Percentiles rank a stretch among this genome's conserved stretches.
Evolutionary conservation across 164 flowering plant genomes (phyloP).

Genomic region (Chloranthus sessilifolius): DNA sequence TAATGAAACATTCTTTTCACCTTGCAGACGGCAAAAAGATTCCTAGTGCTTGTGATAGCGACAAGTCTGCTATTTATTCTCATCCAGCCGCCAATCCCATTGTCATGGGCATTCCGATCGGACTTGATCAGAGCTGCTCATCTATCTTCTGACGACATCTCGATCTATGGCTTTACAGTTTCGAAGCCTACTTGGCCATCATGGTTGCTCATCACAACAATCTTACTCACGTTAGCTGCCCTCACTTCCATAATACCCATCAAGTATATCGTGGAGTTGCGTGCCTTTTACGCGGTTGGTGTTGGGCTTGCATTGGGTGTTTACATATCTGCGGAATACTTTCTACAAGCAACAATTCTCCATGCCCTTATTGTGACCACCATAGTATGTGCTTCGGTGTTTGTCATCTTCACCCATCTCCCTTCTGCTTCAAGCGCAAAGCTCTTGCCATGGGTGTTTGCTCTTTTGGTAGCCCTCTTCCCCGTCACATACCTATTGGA

Average conservation of each 20-base stretch:
- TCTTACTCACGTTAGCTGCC: conserved; percentile 79
- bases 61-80: conserved; percentile 73
- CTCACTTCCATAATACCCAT: conserved; percentile 80
- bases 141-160: conserved; percentile 81
- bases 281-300: conserved; percentile 71
- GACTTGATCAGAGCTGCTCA: conserved; percentile 79
- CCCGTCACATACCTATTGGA: conserved; percentile 93
- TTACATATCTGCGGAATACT: conserved; percentile 88
- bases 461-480: conserved; percentile 89
- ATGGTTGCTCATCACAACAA: conserved; percentile 83
- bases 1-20: background rate
- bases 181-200: conserved; percentile 96
- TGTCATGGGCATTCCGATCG: conserved; percentile 78
- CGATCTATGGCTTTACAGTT: conserved; percentile 83
- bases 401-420: conserved; percentile 86
- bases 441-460: conserved; percentile 91
- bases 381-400: conserved; percentile 75
- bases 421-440: conserved; percentile 96
- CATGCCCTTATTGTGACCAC: conserved; percentile 75
- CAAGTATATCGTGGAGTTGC: conserved; percentile 80
- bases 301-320: conserved; percentile 83
- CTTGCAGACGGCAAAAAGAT: conserved; percentile 88
- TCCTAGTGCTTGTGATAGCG: conserved; percentile 78
- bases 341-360: conserved; percentile 66
- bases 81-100: conserved; percentile 86